A percentile compares a stretch with the other conserved stretches of the same genome.
phyloP scores from a whole-genome alignment of 345 rosid species.

The Eucalyptus sp. region DNA sequence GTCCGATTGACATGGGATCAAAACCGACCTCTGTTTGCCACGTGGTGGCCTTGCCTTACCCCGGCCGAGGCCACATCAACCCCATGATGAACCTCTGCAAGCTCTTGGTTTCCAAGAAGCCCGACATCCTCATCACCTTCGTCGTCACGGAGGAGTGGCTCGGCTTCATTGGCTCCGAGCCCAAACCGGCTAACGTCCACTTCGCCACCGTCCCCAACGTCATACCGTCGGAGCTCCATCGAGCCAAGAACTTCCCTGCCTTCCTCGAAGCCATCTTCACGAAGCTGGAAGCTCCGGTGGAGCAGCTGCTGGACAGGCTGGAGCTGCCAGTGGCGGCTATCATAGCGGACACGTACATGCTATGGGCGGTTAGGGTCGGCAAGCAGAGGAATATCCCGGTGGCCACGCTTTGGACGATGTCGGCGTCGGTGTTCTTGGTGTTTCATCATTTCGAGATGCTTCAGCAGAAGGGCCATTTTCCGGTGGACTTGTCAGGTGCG shows the following conservation, averaged over 20 bases:
- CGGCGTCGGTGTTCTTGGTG: background rate
- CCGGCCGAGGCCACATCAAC: conserved; percentile 61
- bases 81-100: conserved; percentile 59
- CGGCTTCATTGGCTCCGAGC: conserved; percentile 23
- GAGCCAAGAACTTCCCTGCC: conserved; percentile 10
- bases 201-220: conserved; percentile 33
- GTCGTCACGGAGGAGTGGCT: conserved; percentile 68
- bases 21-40: background rate
- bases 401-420: conserved; percentile 7
- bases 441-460: background rate
- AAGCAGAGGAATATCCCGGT: conserved; percentile 14
- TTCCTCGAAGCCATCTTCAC: conserved; percentile 24
- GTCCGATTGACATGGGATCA: background rate
- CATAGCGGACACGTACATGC: conserved; percentile 1
- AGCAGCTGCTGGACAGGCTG: conserved; percentile 20
- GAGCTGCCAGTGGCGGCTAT: conserved; percentile 11
- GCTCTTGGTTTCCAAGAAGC: background rate
- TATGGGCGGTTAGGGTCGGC: conserved; percentile 1
- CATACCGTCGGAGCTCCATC: conserved; percentile 25
- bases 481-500: background rate
- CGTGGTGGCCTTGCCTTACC: conserved; percentile 49
- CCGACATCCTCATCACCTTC: conserved; percentile 24
- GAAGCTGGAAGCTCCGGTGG: conserved; percentile 37
- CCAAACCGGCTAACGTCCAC: conserved; percentile 17
- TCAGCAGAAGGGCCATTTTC: background rate